phyloP scores from a whole-genome alignment of 2,329 filamentous ascomycete species.

The Hyphodiscus sp. region DNA sequence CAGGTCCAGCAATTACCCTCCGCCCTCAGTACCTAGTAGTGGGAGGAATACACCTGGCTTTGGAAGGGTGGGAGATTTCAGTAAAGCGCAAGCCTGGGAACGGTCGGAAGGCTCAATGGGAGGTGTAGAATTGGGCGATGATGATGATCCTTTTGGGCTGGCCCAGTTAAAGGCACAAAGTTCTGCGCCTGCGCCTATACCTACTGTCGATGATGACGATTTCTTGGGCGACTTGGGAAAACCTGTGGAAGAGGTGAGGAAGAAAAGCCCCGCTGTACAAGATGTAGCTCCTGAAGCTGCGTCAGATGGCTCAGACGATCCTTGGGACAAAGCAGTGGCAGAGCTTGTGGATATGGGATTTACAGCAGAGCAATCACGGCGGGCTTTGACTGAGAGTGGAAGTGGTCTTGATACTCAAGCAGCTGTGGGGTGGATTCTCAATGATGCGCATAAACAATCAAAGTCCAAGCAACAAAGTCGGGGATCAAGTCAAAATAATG shows the following conservation, averaged over 20 bases:
- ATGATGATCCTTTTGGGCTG: slow-evolving; percentile 86
- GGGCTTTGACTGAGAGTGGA: slow-evolving; percentile 74
- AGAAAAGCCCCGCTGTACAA: slow-evolving; percentile 32
- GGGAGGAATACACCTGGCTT: slow-evolving; percentile 38
- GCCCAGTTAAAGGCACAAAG: slow-evolving; percentile 44
- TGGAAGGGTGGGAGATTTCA: slow-evolving; percentile 42
- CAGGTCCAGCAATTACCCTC: slow-evolving; percentile 58
- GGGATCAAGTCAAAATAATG: slow-evolving; percentile 23
- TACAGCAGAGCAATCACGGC: slow-evolving; percentile 71
- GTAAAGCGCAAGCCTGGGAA: slow-evolving; percentile 48
- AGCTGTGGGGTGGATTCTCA: slow-evolving; percentile 77
- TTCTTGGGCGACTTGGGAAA: slow-evolving; percentile 58
- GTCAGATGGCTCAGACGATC: slow-evolving; percentile 41
- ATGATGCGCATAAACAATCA: slow-evolving; percentile 76
- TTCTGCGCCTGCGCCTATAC: slow-evolving; percentile 24
- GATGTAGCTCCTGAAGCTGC: slow-evolving; percentile 17
- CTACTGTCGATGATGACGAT: slow-evolving; percentile 52
- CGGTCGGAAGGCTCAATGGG: slow-evolving; percentile 24
- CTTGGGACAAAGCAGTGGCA: slow-evolving; percentile 72
- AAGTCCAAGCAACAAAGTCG: slow-evolving; percentile 61
- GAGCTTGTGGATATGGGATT: slow-evolving; percentile 96
- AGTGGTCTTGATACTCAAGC: slow-evolving; percentile 75
- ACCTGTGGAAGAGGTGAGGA: slow-evolving; percentile 57
- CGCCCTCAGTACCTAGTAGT: slow-evolving; percentile 37
- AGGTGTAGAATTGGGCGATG: slow-evolving; percentile 39